Base-by-base conservation (phyloP, 2,329 filamentous ascomycete species). In the Sporothrix euskadiensis region DNA sequence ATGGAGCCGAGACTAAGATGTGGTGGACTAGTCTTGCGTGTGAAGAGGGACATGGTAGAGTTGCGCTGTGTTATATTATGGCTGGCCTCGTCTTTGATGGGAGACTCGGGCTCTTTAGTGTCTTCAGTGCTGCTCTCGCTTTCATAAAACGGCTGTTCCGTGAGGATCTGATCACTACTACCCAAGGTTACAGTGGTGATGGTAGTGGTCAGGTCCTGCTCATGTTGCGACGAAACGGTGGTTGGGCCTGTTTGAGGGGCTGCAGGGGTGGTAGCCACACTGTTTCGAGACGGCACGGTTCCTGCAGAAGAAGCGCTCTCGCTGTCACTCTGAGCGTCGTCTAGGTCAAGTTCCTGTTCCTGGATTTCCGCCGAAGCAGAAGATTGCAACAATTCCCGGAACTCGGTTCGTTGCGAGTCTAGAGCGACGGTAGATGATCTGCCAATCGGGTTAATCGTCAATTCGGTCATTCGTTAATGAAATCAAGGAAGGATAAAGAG, bases 11-110 rank as follows among this genome's bases (percentile, higher is more conserved):
- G 83, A 76, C 82, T 85, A 57, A 89, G 83, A 76, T 88, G 86
- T 74, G 85, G 86, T 78, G 86, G 87, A 74, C 83, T 82, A 69
- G 83, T 80, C 79, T 86, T 88, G 61, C 85, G 83, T 69, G 83
- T 80, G 78, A 84, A 83, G 79, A 87, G 82, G 78, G 85, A 85
- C 82, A 87, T 84, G 79, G 81, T 80, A 77, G 73, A 68, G 66
- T 44, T 22, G 44, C 56, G 39, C 26, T 54, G 59, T 66, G 32
- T 66, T 70, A 47, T 61, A 61, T 44, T 69, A 22, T 61, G 52
- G 52, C 52, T 49, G 44, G 44, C 14, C 44, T 35, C 35, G 4
- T 35, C 35, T 35, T 35, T 35, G 4, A 52, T 14, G 56, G 56
- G 56, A 59, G 54, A 59, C 56, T 71, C 61, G 16, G 12, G 30